phyloP scores from a whole-genome alignment of 257 asterid species.

The Nicotiana noctiflora region DNA sequence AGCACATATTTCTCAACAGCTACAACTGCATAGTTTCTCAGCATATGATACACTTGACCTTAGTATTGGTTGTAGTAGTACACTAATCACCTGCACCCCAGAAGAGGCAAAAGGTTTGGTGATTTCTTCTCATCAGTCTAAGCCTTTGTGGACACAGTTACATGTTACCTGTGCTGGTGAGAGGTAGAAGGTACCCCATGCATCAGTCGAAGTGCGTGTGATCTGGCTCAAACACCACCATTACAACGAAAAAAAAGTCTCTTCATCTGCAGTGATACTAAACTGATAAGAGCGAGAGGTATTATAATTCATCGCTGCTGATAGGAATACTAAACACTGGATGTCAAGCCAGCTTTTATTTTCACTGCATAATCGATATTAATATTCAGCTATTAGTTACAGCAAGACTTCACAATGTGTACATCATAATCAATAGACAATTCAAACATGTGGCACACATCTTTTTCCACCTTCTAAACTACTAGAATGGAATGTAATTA shows the following conservation, averaged over 20 bases:
- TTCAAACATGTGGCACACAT: not conserved
- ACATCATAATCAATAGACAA: not conserved
- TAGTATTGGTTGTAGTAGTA: not conserved
- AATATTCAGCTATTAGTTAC: not conserved
- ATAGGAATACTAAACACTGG: not conserved
- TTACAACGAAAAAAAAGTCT: not conserved
- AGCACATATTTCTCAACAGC: not conserved
- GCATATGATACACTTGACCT: not conserved
- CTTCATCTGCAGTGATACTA: not conserved
- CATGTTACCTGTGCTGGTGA: not conserved
- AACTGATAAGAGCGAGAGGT: not conserved
- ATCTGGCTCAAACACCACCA: not conserved
- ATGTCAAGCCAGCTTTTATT: not conserved
- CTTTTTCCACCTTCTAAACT: not conserved
- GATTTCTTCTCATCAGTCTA: not conserved
- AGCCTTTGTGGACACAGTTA: not conserved
- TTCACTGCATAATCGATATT: not conserved
- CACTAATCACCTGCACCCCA: not conserved
- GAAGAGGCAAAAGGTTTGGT: not conserved
- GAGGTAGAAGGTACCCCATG: not conserved
- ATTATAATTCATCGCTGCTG: not conserved
- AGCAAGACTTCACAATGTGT: not conserved
- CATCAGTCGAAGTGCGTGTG: not conserved
- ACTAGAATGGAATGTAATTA: not conserved
- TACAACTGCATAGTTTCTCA: not conserved